Conservation (phyloP, 2,329 filamentous ascomycete genomes). For the Massarina eburnea region DNA sequence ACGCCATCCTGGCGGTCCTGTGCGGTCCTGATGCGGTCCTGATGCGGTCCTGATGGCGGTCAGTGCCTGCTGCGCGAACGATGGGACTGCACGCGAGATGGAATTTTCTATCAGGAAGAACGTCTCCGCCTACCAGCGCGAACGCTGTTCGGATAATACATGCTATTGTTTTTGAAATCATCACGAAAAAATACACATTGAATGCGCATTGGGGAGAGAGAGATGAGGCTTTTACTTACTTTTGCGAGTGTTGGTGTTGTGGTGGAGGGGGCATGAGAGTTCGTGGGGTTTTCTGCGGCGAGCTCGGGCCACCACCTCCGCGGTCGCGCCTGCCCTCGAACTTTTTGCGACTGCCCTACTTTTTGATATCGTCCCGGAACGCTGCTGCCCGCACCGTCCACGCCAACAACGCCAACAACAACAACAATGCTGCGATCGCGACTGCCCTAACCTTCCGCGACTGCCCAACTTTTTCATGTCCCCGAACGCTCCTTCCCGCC, state of each 20-base stretch:
- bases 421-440: slow-evolving; percentile 13
- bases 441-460: slow-evolving; percentile 2
- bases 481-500: slow-evolving; percentile 3
- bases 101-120: slow-evolving; percentile 33
- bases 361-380: slow-evolving; percentile 5
- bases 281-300: slow-evolving; percentile 14
- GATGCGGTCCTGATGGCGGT: slow-evolving; percentile 12
- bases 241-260: slow-evolving; percentile 12
- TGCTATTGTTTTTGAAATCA: slow-evolving; percentile 47
- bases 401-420: too few relatives aligned
- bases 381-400: slow-evolving; percentile 17
- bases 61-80: slow-evolving; percentile 10
- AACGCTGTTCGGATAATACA: slow-evolving; percentile 52
- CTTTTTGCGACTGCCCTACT: too few relatives aligned
- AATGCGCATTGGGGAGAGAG: background rate
- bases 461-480: slow-evolving; percentile 6
- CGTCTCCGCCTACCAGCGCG: slow-evolving; percentile 34
- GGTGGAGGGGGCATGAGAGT: slow-evolving; percentile 18
- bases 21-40: too few relatives aligned
- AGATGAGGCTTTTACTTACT: slow-evolving; percentile 17
- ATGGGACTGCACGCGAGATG: background rate
- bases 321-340: background rate
- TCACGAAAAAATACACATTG: slow-evolving; percentile 34
- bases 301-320: slow-evolving; percentile 22
- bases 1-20: slow-evolving; percentile 33